Base-by-base conservation (phyloP, 2,329 filamentous ascomycete genomes). In the Sphaerulina musiva region DNA sequence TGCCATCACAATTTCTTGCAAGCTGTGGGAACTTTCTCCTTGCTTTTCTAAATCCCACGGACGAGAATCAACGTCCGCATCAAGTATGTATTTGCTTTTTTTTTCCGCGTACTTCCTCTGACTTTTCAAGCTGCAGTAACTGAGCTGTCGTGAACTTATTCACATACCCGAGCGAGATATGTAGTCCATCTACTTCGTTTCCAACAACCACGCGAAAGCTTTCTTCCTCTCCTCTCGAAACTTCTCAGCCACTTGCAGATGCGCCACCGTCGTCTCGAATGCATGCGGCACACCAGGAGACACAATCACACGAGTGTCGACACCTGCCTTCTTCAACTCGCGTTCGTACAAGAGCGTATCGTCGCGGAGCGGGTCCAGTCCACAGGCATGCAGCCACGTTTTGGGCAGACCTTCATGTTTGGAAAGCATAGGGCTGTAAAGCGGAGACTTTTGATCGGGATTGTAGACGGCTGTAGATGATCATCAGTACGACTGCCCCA, bases 351-450 rank as follows among this genome's bases (percentile, higher is more conserved):
- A 59, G 10, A 80, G 51, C 0, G 69, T 76, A 57, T 79, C 76
- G 51, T 79, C 77, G 17, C 76, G 62, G 23, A 79, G 49, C 0
- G 74, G 73, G 66, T 79, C 76, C 6, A 69, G 59, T 0, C 77
- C 77, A 6, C 74, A 71, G 26, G 78, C 67, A 0, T 71, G 72
- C 53, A 79, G 69, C 0, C 68, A 69, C 0, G 74, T 73, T 0
- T 74, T 72, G 2, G 76, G 76, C 10, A 78, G 60, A 0, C 72
- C 71, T 31, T 59, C 65, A 44, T 72, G 69, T 4, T 31, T 43
- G 5, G 41, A 49, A 11, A 47, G 34, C 17, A 56, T 23, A 1
- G 48, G 36, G 12, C 36, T 42, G 43, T 45, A 55, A 6, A 51
- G 3, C 6, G 23, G 8, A 9, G 45, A 53, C 8, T n/a, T 32